These are phyloP conservation scores for Exophiala calicioides DNA, from an alignment of 2,329 filamentous ascomycete genomes.

Conservation along the genomic window DNA sequence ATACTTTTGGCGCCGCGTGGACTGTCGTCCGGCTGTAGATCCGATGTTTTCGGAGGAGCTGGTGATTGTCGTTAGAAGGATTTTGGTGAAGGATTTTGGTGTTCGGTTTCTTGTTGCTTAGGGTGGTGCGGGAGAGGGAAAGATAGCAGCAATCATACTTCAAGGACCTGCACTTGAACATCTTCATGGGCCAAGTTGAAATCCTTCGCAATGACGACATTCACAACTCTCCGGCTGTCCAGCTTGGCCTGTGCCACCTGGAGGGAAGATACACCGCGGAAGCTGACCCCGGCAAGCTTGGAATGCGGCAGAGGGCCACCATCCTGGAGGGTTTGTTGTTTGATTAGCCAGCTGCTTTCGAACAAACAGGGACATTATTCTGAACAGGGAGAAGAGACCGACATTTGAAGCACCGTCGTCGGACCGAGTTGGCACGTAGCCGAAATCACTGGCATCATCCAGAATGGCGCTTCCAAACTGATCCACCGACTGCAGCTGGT, in stretches of 20 bases:
- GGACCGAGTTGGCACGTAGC: slow-evolving; percentile 7
- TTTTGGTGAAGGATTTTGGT: too few species aligned
- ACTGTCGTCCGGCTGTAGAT: slow-evolving; percentile 75
- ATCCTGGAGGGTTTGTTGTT: too few species aligned
- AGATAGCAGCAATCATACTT: slow-evolving; percentile 45
- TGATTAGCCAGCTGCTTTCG: slow-evolving; percentile 5
- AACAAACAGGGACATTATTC: too few species aligned
- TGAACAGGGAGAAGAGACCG: neutral
- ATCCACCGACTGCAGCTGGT: slow-evolving; percentile 71
- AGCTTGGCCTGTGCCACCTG: slow-evolving; percentile 32
- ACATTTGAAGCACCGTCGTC: slow-evolving; percentile 24
- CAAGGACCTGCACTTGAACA: slow-evolving; percentile 78
- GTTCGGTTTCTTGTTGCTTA: too few species aligned
- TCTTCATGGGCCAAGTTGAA: slow-evolving; percentile 71
- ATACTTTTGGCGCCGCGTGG: slow-evolving; percentile 72
- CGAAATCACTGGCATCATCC: slow-evolving; percentile 36
- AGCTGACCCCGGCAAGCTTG: slow-evolving; percentile 13
- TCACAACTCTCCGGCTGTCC: slow-evolving; percentile 65
- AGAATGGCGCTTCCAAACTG: slow-evolving; percentile 76
- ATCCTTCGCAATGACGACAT: slow-evolving; percentile 79
- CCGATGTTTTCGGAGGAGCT: slow-evolving; percentile 77
- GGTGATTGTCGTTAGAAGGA: slow-evolving; percentile 41
- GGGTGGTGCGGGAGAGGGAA: too few species aligned
- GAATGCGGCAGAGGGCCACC: slow-evolving; percentile 18
- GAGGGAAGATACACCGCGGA: slow-evolving; percentile 15